Base-by-base conservation (phyloP, 257 asterid species). In the Cruciata laevipes region DNA sequence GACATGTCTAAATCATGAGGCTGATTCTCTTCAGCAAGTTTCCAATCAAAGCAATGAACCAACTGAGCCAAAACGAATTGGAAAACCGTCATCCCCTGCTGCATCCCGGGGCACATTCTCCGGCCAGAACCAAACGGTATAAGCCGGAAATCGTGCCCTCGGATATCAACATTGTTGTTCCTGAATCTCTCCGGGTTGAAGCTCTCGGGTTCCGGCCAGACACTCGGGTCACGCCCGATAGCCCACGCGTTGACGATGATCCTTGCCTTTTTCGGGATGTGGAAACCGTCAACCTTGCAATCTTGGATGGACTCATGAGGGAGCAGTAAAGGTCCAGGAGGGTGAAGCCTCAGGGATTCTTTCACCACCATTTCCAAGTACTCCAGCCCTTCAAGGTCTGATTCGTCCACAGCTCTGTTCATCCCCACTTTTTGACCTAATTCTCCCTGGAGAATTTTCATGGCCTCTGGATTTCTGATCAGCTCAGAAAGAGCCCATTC, bases 401-500 rank as follows among this genome's bases (percentile, higher is more conserved):
- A 61, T 58, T 77, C 82, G 33, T 77, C 76, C 5, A 77, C 68
- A 32, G 37, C 32, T 64, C 66, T 53, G 0, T 77, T 52, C 40
- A 74, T 21, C 12, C 82, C 78, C 0, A 77, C 64, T 52, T 60
- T 69, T 32, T 74, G 60, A 51, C 68, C 65, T n/a, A 77, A 12
- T 33, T 77, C 82, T 7, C 62, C 58, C 20, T 77, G 75, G 5
- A 77, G 68, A 52, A 66, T 74, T 30, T 58, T 56, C 78, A 70
- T 74, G 11, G 57, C 58, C 6, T 66, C 33, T 1, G 78, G 81
- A 17, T 74, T 73, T 24, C 69, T 62, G 14, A 78, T 38, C 10
- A 78, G 82, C 35, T 77, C 82, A 3, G 82, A 66, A 20, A 77
- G 16, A 33, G 72, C 61, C 82, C 82, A 77, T 70, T 74, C 82